These are phyloP conservation scores for Chalciporus pseudorubinellus DNA, from an alignment of 768 basidiomycete species.

Conservation along the genomic window DNA sequence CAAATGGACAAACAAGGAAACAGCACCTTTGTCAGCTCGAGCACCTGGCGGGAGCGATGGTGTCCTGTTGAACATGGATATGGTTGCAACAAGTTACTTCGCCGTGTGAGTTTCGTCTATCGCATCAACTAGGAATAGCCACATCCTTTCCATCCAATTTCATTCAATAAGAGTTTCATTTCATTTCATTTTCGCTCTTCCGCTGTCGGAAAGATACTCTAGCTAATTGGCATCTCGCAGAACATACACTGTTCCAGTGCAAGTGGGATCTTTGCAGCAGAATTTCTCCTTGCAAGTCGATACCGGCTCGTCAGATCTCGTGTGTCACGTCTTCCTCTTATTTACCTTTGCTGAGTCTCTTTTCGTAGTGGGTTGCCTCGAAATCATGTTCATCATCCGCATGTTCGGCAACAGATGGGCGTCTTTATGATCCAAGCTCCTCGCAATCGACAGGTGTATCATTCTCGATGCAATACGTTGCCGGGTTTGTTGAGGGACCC, in stretches of 20 bases:
- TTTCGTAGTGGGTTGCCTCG: slow-evolving; percentile 69
- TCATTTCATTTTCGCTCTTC: neutral
- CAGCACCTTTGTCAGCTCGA: slow-evolving; percentile 7
- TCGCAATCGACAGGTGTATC: slow-evolving; percentile 41
- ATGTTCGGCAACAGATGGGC: slow-evolving; percentile 47
- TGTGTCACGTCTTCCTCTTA: slow-evolving; percentile 33
- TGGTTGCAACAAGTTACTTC: slow-evolving; percentile 52
- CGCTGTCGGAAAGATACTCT: neutral
- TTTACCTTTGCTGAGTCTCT: neutral
- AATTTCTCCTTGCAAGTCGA: slow-evolving; percentile 69
- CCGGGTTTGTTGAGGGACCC: slow-evolving; percentile 57
- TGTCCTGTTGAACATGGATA: slow-evolving; percentile 54
- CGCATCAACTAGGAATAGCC: too few relatives aligned
- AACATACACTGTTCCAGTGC: slow-evolving; percentile 61
- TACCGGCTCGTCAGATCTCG: slow-evolving; percentile 80
- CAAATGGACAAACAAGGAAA: slow-evolving; percentile 10
- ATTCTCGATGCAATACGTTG: slow-evolving; percentile 58
- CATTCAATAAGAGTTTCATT: neutral
- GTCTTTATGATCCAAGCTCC: slow-evolving; percentile 54
- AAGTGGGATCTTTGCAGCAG: slow-evolving; percentile 48
- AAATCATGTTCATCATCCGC: slow-evolving; percentile 55
- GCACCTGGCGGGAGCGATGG: slow-evolving; percentile 50
- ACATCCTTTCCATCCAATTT: neutral
- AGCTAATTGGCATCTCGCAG: slow-evolving; percentile 34
- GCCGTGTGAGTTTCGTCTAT: slow-evolving; percentile 46